Evolutionary conservation across 345 rosid species (phyloP).

Genomic region (Clausena lansium): DNA sequence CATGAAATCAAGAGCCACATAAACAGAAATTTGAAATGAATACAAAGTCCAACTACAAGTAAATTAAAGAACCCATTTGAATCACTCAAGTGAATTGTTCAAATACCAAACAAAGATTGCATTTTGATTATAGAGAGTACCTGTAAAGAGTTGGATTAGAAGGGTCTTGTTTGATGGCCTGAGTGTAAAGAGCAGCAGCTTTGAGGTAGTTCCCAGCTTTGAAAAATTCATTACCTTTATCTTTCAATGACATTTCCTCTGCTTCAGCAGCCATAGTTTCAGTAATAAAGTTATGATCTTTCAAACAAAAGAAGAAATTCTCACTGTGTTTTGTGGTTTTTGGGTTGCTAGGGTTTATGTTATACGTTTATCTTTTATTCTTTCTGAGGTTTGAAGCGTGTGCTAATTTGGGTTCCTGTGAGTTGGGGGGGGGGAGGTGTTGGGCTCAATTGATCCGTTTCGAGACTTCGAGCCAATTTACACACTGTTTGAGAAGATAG

Average conservation of each 20-base stretch:
- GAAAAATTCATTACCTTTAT: constrained; percentile 91
- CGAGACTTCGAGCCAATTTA: too few relatives aligned
- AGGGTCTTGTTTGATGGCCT: constrained; percentile 94
- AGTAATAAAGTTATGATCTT: neutral
- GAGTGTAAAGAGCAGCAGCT: constrained; percentile 99
- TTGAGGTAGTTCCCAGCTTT: constrained; percentile 93
- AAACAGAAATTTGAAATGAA: neutral
- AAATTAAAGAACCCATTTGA: constrained; percentile 2
- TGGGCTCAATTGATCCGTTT: neutral
- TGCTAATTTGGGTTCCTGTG: neutral
- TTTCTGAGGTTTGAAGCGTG: neutral
- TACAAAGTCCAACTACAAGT: neutral
- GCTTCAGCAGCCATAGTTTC: constrained; percentile 45
- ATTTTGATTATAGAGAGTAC: constrained; percentile 29
- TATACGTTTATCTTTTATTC: neutral
- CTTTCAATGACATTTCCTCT: constrained; percentile 62
- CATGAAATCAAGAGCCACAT: neutral
- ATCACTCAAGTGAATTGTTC: neutral
- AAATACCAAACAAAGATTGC: constrained; percentile 16
- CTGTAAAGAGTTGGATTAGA: constrained; percentile 89
- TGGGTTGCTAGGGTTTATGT: constrained; percentile 14
- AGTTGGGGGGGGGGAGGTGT: neutral
- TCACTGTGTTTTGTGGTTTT: neutral
- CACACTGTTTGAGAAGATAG: too few relatives aligned
- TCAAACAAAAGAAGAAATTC: neutral